Evolutionary conservation across 768 basidiomycete species (phyloP).

Genomic region (Clitopilus hobsonii): DNA sequence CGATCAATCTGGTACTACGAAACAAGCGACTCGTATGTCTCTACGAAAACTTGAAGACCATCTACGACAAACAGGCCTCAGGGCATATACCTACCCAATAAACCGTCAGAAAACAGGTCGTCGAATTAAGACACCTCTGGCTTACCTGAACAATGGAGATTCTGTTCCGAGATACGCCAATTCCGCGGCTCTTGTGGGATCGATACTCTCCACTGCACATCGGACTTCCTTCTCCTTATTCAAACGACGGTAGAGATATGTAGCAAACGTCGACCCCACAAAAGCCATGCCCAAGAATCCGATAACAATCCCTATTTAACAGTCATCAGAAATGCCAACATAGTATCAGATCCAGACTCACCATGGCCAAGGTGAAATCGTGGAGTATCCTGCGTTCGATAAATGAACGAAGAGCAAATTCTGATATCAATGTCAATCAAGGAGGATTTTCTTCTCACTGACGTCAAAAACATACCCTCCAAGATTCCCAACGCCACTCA

Average conservation of each 20-base stretch:
- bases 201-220: constrained; percentile 31
- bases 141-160: constrained; percentile 41
- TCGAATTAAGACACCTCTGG: neutral
- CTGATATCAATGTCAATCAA: constrained; percentile 17
- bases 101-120: neutral
- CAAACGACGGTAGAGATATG: constrained; percentile 32
- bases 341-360: neutral
- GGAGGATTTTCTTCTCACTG: neutral
- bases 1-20: too few relatives aligned
- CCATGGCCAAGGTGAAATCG: constrained; percentile 22
- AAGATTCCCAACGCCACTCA: constrained; percentile 42
- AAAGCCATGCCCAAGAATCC: constrained; percentile 26
- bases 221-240: constrained; percentile 36
- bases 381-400: constrained; percentile 22
- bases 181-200: constrained; percentile 22
- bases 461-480: constrained; percentile 21
- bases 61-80: too few relatives aligned
- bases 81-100: too few relatives aligned
- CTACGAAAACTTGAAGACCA: too few relatives aligned
- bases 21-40: too few relatives aligned
- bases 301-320: constrained; percentile 4
- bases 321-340: neutral
- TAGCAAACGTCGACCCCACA: constrained; percentile 26
- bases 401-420: constrained; percentile 26
- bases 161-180: constrained; percentile 36